Evolutionary conservation across 495 filamentous ascomycete genomes (phyloP).

Genomic region (Penicillium flavigenum): DNA sequence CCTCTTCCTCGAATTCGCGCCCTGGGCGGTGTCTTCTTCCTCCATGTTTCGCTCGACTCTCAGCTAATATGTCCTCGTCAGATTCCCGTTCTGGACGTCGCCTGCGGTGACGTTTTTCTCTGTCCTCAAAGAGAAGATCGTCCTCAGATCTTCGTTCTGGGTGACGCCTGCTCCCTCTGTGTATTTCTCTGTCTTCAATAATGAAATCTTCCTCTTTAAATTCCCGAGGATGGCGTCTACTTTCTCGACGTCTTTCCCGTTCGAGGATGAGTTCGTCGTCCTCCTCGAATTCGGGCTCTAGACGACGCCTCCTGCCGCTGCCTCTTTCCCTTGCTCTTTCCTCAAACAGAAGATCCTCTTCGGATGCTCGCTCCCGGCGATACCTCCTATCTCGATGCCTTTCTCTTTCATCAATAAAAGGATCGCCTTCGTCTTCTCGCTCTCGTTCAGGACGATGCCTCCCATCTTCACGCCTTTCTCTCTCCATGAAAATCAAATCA

Average conservation of each 20-base stretch:
- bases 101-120: slow-evolving; percentile 24
- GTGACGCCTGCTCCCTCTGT: slow-evolving; percentile 8
- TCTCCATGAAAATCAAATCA: slow-evolving; percentile 19
- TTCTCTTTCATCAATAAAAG: slow-evolving; percentile 5
- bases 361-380: slow-evolving; percentile 22
- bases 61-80: slow-evolving; percentile 2
- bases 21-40: slow-evolving; percentile 6
- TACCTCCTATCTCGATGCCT: slow-evolving; percentile 12
- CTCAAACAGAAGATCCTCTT: slow-evolving; percentile 27
- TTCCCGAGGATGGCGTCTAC: slow-evolving; percentile 19
- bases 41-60: background rate
- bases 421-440: background rate
- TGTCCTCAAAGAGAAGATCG: slow-evolving; percentile 32
- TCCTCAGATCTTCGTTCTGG: slow-evolving; percentile 33
- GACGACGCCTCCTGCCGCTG: slow-evolving; percentile 9
- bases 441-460: background rate
- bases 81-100: slow-evolving; percentile 2
- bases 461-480: slow-evolving; percentile 16
- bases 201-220: slow-evolving; percentile 31
- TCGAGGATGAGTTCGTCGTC: background rate
- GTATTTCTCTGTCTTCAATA: slow-evolving; percentile 16
- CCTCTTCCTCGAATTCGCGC: slow-evolving; percentile 25
- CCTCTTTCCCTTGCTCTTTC: slow-evolving; percentile 15
- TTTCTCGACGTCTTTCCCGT: slow-evolving; percentile 10
- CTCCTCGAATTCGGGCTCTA: slow-evolving; percentile 5